Base-by-base conservation (phyloP, 2,329 filamentous ascomycete species). In the Aspergillus arachidicola region DNA sequence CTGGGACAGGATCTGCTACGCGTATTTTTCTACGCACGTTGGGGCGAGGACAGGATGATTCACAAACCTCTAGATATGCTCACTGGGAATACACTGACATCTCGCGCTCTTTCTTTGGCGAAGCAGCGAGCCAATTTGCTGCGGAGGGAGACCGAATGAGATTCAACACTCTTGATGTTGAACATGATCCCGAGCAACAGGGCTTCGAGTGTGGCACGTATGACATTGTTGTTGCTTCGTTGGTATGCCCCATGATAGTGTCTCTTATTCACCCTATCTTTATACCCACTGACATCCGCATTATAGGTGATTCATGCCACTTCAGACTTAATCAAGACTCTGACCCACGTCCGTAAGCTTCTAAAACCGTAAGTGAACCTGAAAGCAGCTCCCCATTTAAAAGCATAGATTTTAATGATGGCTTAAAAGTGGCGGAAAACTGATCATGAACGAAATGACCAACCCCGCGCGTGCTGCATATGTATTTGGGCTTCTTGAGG, bases 151-250 rank as follows among this genome's bases (percentile, higher is more conserved):
- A 59, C 12, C 62, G 56, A 2, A 65, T 70, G 61, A n/a, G 19
- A 6, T 70, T 68, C 23, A 64, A 38, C 6, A 30, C 56, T 0
- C 43, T 70, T 1, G 57, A 70, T 41, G 66, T 69, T 6, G 64
- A 69, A 23, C 23, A 65, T 7, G 67, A 70, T 28, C 67, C 66
- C 0, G 64, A 62, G 11, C 10, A 30, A 5, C 67, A 70, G 23
- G 68, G 63, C 0, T 70, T 70, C 26, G 63, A 65, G 14, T 63
- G 58, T 34, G 68, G 60, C 3, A 63, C 59, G 1, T 70, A 69
- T 56, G 68, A 70, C 54, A 26, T 70, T 26, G 67, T 69, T 26
- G 65, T 65, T 21, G 67, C 66, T 6, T 66, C 53, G 9, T 26
- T 66, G 55, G 65, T 67, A 58, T 36, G 61, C 4, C n/a, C 16